Evolutionary conservation across 2,329 filamentous ascomycete species (phyloP).

Genomic region (Nothomitra cinnamomea): DNA sequence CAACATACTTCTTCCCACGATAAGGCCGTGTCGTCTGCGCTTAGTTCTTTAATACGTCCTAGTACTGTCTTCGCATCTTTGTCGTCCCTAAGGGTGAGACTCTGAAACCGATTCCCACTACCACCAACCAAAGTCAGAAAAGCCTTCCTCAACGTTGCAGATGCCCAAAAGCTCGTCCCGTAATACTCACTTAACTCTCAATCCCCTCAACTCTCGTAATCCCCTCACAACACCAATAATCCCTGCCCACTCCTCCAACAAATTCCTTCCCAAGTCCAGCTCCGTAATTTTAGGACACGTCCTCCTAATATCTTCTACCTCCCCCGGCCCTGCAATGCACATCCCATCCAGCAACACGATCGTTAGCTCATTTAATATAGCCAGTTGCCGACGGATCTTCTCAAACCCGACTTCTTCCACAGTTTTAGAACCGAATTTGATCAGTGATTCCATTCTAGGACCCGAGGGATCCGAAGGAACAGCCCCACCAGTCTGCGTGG

Average conservation of each 20-base stretch:
- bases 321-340: constrained; percentile 31
- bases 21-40: constrained; percentile 31
- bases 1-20: constrained; percentile 19
- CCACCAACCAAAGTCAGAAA: neutral
- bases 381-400: constrained; percentile 69
- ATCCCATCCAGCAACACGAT: constrained; percentile 70
- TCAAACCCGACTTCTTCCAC: constrained; percentile 92
- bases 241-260: constrained; percentile 51
- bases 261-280: constrained; percentile 70
- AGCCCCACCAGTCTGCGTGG: constrained; percentile 1
- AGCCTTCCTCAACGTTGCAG: neutral
- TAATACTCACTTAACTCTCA: constrained; percentile 52
- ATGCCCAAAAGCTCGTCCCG: neutral
- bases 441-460: constrained; percentile 29
- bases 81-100: constrained; percentile 10
- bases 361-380: constrained; percentile 58
- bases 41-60: constrained; percentile 25
- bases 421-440: constrained; percentile 63
- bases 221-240: constrained; percentile 55
- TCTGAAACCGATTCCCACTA: constrained; percentile 6
- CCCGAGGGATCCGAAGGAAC: constrained; percentile 14
- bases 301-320: constrained; percentile 32
- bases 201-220: constrained; percentile 44
- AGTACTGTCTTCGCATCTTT: constrained; percentile 18
- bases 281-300: constrained; percentile 46